Percentiles rank a stretch among this genome's conserved stretches.
Conservation (phyloP, 352 stramenopile genomes). For the Pythium inflatum region DNA sequence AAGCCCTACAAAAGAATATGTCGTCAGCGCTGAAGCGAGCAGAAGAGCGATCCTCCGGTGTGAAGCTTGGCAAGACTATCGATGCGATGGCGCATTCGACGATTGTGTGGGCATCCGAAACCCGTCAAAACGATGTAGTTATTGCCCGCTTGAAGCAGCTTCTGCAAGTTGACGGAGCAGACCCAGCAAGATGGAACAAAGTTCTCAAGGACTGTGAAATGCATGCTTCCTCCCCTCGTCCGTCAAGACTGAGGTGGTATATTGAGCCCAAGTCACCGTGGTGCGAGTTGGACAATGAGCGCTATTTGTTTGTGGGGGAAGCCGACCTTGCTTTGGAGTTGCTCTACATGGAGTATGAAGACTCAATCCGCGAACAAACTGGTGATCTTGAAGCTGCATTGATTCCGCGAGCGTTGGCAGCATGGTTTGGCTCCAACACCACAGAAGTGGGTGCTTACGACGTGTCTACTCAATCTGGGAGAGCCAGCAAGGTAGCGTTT, state of each 20-base stretch:
- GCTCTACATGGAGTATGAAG: slow-evolving; percentile 26
- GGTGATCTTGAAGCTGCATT: not conserved
- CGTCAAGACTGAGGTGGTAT: slow-evolving; percentile 28
- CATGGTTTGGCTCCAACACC: slow-evolving; percentile 18
- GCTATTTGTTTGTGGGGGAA: slow-evolving; percentile 33
- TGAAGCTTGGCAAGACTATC: not conserved
- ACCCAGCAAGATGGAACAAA: slow-evolving; percentile 27
- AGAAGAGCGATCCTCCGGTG: not conserved
- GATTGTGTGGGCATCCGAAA: not conserved
- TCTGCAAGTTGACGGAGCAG: slow-evolving; percentile 3
- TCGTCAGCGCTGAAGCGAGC: slow-evolving; percentile 2
- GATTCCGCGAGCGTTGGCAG: not conserved
- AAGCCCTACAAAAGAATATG: slow-evolving; percentile 10
- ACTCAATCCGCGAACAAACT: not conserved
- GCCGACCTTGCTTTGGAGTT: slow-evolving; percentile 34
- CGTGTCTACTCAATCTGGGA: not conserved
- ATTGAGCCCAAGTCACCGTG: slow-evolving; percentile 16
- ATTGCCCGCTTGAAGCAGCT: not conserved
- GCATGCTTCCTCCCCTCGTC: slow-evolving; percentile 3
- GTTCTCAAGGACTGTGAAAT: slow-evolving; percentile 18
- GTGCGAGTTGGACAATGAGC: slow-evolving; percentile 11
- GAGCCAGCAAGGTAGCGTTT: slow-evolving; percentile 20
- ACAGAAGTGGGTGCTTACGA: not conserved
- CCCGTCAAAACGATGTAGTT: not conserved
- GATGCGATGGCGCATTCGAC: not conserved